phyloP scores from a whole-genome alignment of 345 rosid genomes.

The Lenwebbia sp. region DNA sequence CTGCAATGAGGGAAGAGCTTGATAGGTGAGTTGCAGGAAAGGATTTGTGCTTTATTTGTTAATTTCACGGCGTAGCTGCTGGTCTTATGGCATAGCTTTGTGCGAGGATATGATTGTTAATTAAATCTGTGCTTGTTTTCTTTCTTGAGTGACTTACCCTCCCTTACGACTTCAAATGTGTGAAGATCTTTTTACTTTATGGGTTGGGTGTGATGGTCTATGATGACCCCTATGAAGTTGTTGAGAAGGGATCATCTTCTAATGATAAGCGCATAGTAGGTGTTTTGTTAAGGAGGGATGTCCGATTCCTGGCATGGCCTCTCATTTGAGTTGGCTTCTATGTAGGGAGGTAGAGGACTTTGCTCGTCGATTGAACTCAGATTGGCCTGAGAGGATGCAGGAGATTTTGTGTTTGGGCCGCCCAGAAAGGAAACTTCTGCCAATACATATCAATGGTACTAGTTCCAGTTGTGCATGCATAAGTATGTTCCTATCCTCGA shows the following conservation, averaged over 20 bases:
- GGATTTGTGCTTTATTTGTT: neutral
- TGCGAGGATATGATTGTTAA: neutral
- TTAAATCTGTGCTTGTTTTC: neutral
- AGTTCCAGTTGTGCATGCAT: conserved; percentile 36
- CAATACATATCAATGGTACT: conserved; percentile 42
- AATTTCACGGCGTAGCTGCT: neutral
- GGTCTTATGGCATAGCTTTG: neutral
- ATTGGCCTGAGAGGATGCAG: conserved; percentile 69
- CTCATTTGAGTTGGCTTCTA: neutral
- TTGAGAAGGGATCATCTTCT: neutral
- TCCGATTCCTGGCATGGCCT: neutral
- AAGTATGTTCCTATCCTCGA: conserved; percentile 21
- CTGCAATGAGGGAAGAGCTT: conserved; percentile 65
- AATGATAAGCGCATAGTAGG: neutral
- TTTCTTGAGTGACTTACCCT: neutral
- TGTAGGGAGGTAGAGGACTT: conserved; percentile 86
- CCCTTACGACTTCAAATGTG: neutral
- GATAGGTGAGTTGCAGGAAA: conserved; percentile 41
- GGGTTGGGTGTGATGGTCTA: neutral
- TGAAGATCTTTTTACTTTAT: neutral
- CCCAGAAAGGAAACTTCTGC: conserved; percentile 37
- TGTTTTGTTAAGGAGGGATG: neutral
- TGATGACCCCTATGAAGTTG: neutral
- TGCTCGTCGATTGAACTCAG: conserved; percentile 80
- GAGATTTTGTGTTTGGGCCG: conserved; percentile 54